Percentiles rank a stretch among this genome's conserved stretches.
Conservation (phyloP, 2,329 filamentous ascomycete genomes). For the Colletotrichum horii region DNA sequence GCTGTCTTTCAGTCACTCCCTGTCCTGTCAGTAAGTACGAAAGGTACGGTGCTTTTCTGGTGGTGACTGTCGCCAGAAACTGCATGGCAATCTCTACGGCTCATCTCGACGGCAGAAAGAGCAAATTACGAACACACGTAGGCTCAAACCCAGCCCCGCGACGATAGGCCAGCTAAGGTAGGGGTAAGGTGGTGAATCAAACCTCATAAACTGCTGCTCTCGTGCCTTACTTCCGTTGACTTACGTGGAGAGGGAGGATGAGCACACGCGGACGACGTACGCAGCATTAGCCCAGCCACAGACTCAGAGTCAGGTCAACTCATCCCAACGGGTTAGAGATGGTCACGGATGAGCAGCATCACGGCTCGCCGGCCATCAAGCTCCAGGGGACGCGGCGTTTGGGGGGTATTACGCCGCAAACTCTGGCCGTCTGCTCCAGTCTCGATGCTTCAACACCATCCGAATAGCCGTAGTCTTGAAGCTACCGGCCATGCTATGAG, state of each 20-base stretch:
- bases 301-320: neutral
- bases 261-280: neutral
- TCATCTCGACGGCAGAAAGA: neutral
- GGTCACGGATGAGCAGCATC: neutral
- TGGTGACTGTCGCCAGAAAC: neutral
- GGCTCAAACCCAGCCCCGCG: neutral
- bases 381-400: neutral
- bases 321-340: neutral
- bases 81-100: neutral
- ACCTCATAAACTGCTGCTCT: neutral
- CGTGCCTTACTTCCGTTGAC: neutral
- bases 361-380: neutral
- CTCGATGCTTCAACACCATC: neutral
- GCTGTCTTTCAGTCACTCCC: neutral
- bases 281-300: neutral
- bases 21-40: neutral
- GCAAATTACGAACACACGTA: neutral
- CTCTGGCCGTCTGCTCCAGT: neutral
- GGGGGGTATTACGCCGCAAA: slow-evolving; percentile 1
- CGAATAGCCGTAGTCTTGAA: neutral
- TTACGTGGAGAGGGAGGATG: neutral
- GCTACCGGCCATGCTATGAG: neutral
- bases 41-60: neutral
- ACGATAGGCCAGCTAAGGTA: neutral
- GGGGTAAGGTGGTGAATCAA: neutral